Percentiles rank a stretch among this genome's conserved stretches.
Evolutionary conservation across 768 basidiomycete genomes (phyloP).

Genomic region (Clitopilus passeckerianus): DNA sequence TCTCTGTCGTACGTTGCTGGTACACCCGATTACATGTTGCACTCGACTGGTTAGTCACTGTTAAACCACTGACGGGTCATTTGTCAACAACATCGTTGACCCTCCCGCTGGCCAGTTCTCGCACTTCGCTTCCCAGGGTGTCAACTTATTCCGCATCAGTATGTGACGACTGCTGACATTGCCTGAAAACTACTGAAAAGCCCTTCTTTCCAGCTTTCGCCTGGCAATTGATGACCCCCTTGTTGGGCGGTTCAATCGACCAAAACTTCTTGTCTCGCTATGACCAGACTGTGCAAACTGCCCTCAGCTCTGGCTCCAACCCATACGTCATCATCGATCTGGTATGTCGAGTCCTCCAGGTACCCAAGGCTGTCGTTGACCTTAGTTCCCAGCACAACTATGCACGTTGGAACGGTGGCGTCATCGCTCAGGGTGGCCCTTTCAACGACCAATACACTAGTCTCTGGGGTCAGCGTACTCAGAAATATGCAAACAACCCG

Average conservation of each 20-base stretch:
- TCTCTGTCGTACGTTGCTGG: constrained; percentile 30
- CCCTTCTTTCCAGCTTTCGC: constrained; percentile 22
- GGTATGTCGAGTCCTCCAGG: constrained; percentile 17
- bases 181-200: not conserved
- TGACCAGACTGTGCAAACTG: constrained; percentile 44
- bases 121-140: constrained; percentile 46
- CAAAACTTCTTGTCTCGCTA: constrained; percentile 37
- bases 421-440: constrained; percentile 58
- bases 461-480: constrained; percentile 49
- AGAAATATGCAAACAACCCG: constrained; percentile 35
- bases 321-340: constrained; percentile 49
- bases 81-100: constrained; percentile 27
- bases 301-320: constrained; percentile 30
- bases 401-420: constrained; percentile 50
- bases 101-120: constrained; percentile 40
- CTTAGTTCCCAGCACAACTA: constrained; percentile 38
- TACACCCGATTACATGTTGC: not conserved
- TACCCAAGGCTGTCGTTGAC: not conserved
- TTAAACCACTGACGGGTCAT: constrained; percentile 39
- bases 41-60: not conserved
- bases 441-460: constrained; percentile 43
- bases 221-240: constrained; percentile 49
- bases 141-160: constrained; percentile 40
- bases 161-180: constrained; percentile 7
- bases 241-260: constrained; percentile 42